Conservation (phyloP, 352 stramenopile genomes). For the Phytophthora lateralis region DNA sequence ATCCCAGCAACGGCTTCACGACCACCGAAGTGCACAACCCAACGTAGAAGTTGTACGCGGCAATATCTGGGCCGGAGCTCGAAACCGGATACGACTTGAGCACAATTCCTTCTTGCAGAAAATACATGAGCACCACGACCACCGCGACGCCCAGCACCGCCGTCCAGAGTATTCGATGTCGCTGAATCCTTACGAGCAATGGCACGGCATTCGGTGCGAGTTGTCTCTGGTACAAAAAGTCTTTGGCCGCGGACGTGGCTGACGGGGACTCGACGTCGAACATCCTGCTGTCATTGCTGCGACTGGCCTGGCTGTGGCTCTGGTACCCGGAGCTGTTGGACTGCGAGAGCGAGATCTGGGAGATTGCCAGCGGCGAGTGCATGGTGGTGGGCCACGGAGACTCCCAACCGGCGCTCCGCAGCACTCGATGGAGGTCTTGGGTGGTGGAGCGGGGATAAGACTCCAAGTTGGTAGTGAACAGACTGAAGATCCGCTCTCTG, state of each 20-base stretch:
- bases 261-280: constrained; percentile 44
- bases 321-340: constrained; percentile 37
- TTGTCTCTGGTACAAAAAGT: constrained; percentile 44
- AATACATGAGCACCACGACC: constrained; percentile 32
- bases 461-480: constrained; percentile 29
- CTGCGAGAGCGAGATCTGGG: constrained; percentile 68
- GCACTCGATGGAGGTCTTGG: not conserved
- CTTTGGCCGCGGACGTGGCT: constrained; percentile 25
- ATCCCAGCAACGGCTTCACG: constrained; percentile 50
- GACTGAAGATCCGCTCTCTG: constrained; percentile 27
- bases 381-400: constrained; percentile 25
- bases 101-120: constrained; percentile 46
- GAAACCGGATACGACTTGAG: constrained; percentile 36
- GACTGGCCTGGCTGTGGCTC: constrained; percentile 23
- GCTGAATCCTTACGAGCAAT: constrained; percentile 47
- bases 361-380: constrained; percentile 69
- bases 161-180: constrained; percentile 41
- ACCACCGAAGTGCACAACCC: constrained; percentile 38
- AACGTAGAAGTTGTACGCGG: constrained; percentile 51
- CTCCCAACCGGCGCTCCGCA: not conserved
- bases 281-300: constrained; percentile 36
- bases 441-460: constrained; percentile 6
- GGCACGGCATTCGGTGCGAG: constrained; percentile 44
- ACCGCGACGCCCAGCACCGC: constrained; percentile 24
- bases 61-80: constrained; percentile 15